phyloP scores from a whole-genome alignment of 1,284 basidiomycete genomes.

The Apiotrichum domesticum region DNA sequence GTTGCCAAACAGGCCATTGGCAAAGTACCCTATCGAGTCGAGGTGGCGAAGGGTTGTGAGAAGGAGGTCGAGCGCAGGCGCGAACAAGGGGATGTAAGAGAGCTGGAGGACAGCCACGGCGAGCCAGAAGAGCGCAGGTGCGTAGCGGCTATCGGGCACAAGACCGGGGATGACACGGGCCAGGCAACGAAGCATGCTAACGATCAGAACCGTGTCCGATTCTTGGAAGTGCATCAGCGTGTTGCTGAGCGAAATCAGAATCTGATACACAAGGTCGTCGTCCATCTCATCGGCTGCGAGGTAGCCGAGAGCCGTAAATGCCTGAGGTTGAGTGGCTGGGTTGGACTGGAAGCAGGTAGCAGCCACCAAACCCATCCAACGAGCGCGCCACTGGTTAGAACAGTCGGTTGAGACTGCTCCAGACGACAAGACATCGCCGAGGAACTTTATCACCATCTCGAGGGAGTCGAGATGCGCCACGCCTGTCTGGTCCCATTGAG shows the following conservation, averaged over 20 bases:
- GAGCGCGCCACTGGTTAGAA: conserved; percentile 83
- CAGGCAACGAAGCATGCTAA: conserved; percentile 81
- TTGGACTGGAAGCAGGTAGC: conserved; percentile 89
- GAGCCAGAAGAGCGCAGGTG: conserved; percentile 73
- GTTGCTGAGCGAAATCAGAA: conserved; percentile 51
- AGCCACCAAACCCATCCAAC: conserved; percentile 89
- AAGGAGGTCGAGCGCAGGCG: conserved; percentile 63
- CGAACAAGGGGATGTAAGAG: conserved; percentile 65
- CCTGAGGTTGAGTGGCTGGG: conserved; percentile 79
- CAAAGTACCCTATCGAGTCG: conserved; percentile 51
- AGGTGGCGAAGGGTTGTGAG: conserved; percentile 47
- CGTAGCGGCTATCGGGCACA: conserved; percentile 62
- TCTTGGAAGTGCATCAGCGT: conserved; percentile 43
- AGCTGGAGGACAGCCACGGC: conserved; percentile 73
- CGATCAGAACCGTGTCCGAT: conserved; percentile 52
- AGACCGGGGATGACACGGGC: conserved; percentile 68
- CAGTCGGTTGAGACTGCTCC: conserved; percentile 61
- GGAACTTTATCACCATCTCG: conserved; percentile 61
- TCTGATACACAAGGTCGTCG: conserved; percentile 46
- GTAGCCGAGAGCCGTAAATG: conserved; percentile 76
- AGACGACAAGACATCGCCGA: conserved; percentile 61
- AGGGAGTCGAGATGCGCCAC: conserved; percentile 60
- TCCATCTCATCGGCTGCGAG: conserved; percentile 69
- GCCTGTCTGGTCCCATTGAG: conserved; percentile 52
- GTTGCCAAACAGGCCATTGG: conserved; percentile 48